Conservation (phyloP, 768 basidiomycete genomes). For the Pisolithus tinctorius region DNA sequence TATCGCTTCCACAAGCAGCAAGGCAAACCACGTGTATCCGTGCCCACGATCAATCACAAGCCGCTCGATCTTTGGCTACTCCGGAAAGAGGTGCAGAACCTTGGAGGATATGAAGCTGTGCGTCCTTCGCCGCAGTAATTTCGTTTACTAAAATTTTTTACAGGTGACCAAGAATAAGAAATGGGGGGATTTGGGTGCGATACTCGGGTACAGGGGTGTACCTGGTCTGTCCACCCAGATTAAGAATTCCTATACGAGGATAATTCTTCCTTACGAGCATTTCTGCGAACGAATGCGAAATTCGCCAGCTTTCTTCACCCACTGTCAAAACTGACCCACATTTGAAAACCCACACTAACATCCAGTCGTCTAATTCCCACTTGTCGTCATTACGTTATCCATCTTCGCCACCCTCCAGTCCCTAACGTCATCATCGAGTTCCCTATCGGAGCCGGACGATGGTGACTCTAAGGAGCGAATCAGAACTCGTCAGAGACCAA, state of each 20-base stretch:
- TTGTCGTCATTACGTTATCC: conserved; percentile 36
- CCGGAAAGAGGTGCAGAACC: conserved; percentile 82
- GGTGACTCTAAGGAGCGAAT: conserved; percentile 53
- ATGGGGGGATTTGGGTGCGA: conserved; percentile 83
- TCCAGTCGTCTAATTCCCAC: conserved; percentile 35
- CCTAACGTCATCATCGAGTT: conserved; percentile 73
- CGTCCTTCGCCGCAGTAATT: conserved; percentile 23
- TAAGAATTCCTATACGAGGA: conserved; percentile 82
- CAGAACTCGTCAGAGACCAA: conserved; percentile 33
- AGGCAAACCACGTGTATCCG: conserved; percentile 82
- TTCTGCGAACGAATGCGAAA: conserved; percentile 74
- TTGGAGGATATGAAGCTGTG: conserved; percentile 86
- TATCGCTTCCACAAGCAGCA: conserved; percentile 96
- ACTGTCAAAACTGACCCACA: conserved; percentile 40
- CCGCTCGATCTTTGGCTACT: conserved; percentile 91
- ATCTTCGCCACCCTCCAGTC: conserved; percentile 63
- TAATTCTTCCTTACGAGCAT: conserved; percentile 94
- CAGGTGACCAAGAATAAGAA: conserved; percentile 80
- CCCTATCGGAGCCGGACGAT: conserved; percentile 76
- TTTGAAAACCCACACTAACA: conserved; percentile 49
- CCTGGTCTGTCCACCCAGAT: conserved; percentile 82
- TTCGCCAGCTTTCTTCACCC: conserved; percentile 41
- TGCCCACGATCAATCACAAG: conserved; percentile 91
- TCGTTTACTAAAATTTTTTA: conserved; percentile 19
- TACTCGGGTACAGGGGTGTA: conserved; percentile 76